Conservation (phyloP, 176 grass and related monocot genomes). For the Themeda triandra region DNA sequence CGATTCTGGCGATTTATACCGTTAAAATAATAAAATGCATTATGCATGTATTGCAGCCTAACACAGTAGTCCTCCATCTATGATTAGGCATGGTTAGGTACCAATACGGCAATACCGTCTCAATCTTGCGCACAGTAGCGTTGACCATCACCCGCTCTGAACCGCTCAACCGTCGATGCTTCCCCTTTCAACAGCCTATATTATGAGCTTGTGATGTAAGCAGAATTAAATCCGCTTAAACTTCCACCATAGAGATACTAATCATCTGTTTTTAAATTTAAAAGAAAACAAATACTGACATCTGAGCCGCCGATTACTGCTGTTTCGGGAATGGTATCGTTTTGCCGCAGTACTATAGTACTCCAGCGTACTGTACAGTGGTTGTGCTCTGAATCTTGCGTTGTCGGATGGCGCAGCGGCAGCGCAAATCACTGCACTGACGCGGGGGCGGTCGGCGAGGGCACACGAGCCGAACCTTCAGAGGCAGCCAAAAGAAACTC, state of each 20-base stretch:
- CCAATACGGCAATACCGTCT: background rate
- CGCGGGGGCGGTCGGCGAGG: background rate
- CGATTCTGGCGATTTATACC: too few relatives aligned
- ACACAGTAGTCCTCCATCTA: background rate
- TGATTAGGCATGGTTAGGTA: conserved; percentile 37
- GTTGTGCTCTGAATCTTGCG: background rate
- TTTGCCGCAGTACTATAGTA: too few relatives aligned
- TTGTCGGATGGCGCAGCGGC: background rate
- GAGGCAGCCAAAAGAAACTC: too few relatives aligned
- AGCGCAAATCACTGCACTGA: background rate
- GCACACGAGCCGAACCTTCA: background rate
- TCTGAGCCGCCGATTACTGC: background rate
- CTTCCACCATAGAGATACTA: too few relatives aligned
- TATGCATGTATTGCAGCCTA: background rate
- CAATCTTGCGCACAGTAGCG: background rate
- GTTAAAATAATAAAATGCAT: too few relatives aligned
- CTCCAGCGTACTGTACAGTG: too few relatives aligned
- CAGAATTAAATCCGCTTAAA: too few relatives aligned
- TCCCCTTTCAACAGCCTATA: background rate
- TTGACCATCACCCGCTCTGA: conserved; percentile 6
- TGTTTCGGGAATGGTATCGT: too few relatives aligned
- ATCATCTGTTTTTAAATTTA: too few relatives aligned
- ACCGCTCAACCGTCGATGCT: background rate
- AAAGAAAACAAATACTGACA: background rate
- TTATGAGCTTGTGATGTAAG: too few relatives aligned